Percentiles rank a stretch among this genome's conserved stretches.
Evolutionary conservation across 345 rosid species (phyloP).

Genomic region (Gossypium turneri): DNA sequence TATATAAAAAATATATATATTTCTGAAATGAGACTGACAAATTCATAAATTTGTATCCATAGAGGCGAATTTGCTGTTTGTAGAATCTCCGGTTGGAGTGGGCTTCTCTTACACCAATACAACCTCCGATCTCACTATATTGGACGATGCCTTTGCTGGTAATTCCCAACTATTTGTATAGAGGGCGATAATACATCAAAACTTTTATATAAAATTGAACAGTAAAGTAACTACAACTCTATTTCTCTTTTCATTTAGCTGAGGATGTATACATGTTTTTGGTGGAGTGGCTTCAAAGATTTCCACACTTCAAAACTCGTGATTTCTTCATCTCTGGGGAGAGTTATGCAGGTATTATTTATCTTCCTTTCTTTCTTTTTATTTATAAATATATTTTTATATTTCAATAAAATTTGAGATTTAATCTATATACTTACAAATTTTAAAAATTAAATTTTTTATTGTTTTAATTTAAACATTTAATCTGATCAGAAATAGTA

Average conservation of each 20-base stretch:
- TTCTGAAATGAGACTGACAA: too few species aligned
- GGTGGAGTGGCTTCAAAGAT: slow-evolving; percentile 35
- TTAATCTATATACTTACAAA: too few species aligned
- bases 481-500: too few species aligned
- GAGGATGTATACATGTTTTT: slow-evolving; percentile 36
- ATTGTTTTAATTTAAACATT: too few species aligned
- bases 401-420: too few species aligned
- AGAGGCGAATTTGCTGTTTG: slow-evolving; percentile 60
- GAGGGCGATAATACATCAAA: too few species aligned
- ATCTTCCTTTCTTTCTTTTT: slow-evolving; percentile 4
- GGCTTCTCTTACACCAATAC: slow-evolving; percentile 70
- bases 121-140: slow-evolving; percentile 41
- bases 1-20: too few species aligned
- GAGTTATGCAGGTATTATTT: slow-evolving; percentile 36
- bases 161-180: slow-evolving; percentile 5
- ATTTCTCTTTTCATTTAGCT: slow-evolving; percentile 15
- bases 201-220: not conserved
- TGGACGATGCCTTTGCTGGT: slow-evolving; percentile 57
- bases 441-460: too few species aligned
- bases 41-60: not conserved
- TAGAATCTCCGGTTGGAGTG: slow-evolving; percentile 67
- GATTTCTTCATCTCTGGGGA: slow-evolving; percentile 38
- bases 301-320: slow-evolving; percentile 28
- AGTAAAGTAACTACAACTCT: not conserved
- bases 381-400: not conserved